These are phyloP conservation scores for Calocera viscosa DNA, from an alignment of 768 basidiomycete species.

Conservation along the genomic window DNA sequence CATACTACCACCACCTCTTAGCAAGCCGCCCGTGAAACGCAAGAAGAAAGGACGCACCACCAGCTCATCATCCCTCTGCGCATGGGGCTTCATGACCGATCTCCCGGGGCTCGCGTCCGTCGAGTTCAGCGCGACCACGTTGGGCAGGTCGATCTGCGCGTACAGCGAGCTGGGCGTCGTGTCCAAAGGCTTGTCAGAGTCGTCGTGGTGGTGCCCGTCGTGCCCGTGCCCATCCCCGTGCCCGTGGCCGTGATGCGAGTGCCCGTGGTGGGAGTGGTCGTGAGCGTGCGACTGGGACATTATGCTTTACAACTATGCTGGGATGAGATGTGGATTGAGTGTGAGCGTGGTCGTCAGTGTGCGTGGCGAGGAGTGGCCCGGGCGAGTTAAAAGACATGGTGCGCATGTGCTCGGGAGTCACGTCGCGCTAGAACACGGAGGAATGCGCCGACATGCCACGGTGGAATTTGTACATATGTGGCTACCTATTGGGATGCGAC, in stretches of 20 bases:
- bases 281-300: neutral
- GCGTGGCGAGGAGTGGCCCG: too few species aligned
- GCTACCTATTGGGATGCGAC: too few species aligned
- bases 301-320: too few species aligned
- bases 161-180: slow-evolving; percentile 62
- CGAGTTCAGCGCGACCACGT: slow-evolving; percentile 67
- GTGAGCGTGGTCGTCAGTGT: too few species aligned
- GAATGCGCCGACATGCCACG: too few species aligned
- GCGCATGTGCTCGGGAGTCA: too few species aligned
- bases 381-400: too few species aligned
- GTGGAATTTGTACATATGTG: too few species aligned
- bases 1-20: slow-evolving; percentile 36
- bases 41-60: slow-evolving; percentile 35
- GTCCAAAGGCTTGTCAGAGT: slow-evolving; percentile 27
- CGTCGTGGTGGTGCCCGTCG: slow-evolving; percentile 36
- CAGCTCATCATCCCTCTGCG: slow-evolving; percentile 56
- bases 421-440: too few species aligned
- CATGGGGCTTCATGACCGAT: slow-evolving; percentile 76
- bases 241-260: slow-evolving; percentile 38
- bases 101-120: slow-evolving; percentile 32
- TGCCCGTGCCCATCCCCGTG: slow-evolving; percentile 43
- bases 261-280: slow-evolving; percentile 33
- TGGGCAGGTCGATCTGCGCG: slow-evolving; percentile 58
- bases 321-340: too few species aligned
- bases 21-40: neutral